Evolutionary conservation across 2,329 filamentous ascomycete species (phyloP).

Genomic region (Diaporthe citri): DNA sequence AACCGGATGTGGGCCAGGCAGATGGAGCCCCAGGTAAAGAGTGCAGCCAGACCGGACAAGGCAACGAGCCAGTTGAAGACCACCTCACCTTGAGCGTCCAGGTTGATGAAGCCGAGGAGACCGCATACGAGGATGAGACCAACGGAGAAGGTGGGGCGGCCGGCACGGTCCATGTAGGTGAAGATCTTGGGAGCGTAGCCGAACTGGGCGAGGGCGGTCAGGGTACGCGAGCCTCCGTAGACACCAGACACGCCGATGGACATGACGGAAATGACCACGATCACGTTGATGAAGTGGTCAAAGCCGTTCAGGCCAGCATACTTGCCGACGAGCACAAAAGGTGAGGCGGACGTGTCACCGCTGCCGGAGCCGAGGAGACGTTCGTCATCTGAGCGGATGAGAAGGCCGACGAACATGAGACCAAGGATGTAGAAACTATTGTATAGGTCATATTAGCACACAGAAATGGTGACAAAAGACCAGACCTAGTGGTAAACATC

Average conservation of each 20-base stretch:
- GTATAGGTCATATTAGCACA: neutral
- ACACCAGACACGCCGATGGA: slow-evolving; percentile 71
- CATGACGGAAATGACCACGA: slow-evolving; percentile 70
- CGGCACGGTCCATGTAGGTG: slow-evolving; percentile 66
- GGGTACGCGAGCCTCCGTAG: slow-evolving; percentile 70
- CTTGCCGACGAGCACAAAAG: slow-evolving; percentile 70
- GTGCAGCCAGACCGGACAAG: slow-evolving; percentile 73
- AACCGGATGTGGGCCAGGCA: slow-evolving; percentile 78
- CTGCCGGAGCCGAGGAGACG: slow-evolving; percentile 62
- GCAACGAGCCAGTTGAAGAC: slow-evolving; percentile 77
- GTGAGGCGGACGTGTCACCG: slow-evolving; percentile 60
- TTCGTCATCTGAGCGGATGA: slow-evolving; percentile 60
- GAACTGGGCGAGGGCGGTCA: slow-evolving; percentile 70
- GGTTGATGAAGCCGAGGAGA: slow-evolving; percentile 62
- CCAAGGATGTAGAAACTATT: slow-evolving; percentile 63
- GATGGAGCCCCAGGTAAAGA: slow-evolving; percentile 80
- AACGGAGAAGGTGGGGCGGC: slow-evolving; percentile 67
- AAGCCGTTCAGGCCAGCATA: slow-evolving; percentile 65
- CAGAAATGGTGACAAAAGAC: too few relatives aligned
- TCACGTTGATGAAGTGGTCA: slow-evolving; percentile 69
- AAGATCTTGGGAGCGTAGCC: slow-evolving; percentile 70
- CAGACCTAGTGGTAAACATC: neutral
- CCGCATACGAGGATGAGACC: slow-evolving; percentile 61
- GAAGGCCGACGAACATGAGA: slow-evolving; percentile 64
- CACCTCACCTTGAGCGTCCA: slow-evolving; percentile 57